A percentile compares a stretch with the other conserved stretches of the same genome.
Conservation (phyloP, 2,329 filamentous ascomycete species). For the Taxawa tesnikishii region DNA sequence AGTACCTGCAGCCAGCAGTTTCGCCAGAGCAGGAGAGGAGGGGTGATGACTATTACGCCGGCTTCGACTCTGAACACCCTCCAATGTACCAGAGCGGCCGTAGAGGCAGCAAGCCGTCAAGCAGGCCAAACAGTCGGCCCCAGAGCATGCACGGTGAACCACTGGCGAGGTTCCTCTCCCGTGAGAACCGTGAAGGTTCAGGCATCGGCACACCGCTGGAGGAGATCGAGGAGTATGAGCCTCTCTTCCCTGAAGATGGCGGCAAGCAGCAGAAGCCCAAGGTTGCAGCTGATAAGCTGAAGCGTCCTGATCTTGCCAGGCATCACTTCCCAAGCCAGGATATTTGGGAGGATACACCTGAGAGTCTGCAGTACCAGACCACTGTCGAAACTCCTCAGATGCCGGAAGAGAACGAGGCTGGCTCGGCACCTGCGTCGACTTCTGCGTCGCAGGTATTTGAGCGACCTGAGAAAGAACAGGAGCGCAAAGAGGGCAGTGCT, state of each 20-base stretch:
- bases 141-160: slow-evolving; percentile 38
- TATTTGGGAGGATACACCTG: slow-evolving; percentile 92
- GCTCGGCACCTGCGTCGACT: slow-evolving; percentile 12
- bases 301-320: slow-evolving; percentile 35
- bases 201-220: slow-evolving; percentile 58
- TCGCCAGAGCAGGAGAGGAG: slow-evolving; percentile 58
- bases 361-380: slow-evolving; percentile 62
- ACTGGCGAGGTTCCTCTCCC: slow-evolving; percentile 42
- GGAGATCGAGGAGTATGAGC: slow-evolving; percentile 88
- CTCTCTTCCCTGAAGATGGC: slow-evolving; percentile 70
- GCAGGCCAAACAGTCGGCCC: slow-evolving; percentile 51
- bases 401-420: slow-evolving; percentile 34
- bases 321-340: slow-evolving; percentile 85
- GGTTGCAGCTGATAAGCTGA: slow-evolving; percentile 43
- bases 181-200: slow-evolving; percentile 36
- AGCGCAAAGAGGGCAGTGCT: slow-evolving; percentile 28
- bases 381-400: slow-evolving; percentile 74
- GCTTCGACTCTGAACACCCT: slow-evolving; percentile 30
- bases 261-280: slow-evolving; percentile 42
- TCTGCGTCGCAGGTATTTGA: slow-evolving; percentile 26
- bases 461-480: slow-evolving; percentile 37
- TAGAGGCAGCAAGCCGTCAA: slow-evolving; percentile 44
- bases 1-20: slow-evolving; percentile 66
- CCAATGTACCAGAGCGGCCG: slow-evolving; percentile 34
- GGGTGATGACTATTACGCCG: slow-evolving; percentile 39